Base-by-base conservation (phyloP, 768 basidiomycete genomes). In the Daedalea quercina region DNA sequence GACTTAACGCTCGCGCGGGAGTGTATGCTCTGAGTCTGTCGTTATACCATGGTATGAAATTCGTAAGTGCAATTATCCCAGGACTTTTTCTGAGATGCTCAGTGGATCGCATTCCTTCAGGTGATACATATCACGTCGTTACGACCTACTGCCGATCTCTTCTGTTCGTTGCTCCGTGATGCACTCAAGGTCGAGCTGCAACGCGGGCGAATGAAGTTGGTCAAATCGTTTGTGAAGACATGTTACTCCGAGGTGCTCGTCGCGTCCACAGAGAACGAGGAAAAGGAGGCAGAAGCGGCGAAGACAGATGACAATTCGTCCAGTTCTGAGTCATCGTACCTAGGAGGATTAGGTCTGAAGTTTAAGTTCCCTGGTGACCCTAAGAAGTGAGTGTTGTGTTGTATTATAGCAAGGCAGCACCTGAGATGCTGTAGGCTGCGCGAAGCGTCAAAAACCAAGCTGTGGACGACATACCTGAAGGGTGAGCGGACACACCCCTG, bases 221-320 rank as follows among this genome's bases (percentile, higher is more conserved):
- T 97, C 54, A 96, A 94, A 68, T 76, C 78, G 12, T 97, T 98
- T 65, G 81, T 90, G 26, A 87, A 90, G 70, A 90, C 92, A 1
- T 90, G 94, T 65, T 97, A 95, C 68, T 96, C 94, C 0, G 96
- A 98, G 69, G 81, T 79, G n/a, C 80, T 97, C 2, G 70, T 94
- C 1, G 71, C 55, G 50, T 62, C 40, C 48, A 59, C 53, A 53
- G 85, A 82, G 50, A 80, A 77, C 51, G 87, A 84, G 59, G 76
- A 78, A 37, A 86, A 87, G 59, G 85, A 89, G 37, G 35, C 19
- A 20, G 33, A 19, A 19, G 84, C 80, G 0, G 83, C 80, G 53
- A 67, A 86, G 54, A 77, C 79, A 31, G 67, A 70, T 7, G 80
- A 83, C 44, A 75, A 40, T 2, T 47, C 44, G 3, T 57, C 64